Percentiles rank a stretch among this genome's conserved stretches.
Evolutionary conservation across 2,329 filamentous ascomycete species (phyloP).

Genomic region (Exophiala sp.): DNA sequence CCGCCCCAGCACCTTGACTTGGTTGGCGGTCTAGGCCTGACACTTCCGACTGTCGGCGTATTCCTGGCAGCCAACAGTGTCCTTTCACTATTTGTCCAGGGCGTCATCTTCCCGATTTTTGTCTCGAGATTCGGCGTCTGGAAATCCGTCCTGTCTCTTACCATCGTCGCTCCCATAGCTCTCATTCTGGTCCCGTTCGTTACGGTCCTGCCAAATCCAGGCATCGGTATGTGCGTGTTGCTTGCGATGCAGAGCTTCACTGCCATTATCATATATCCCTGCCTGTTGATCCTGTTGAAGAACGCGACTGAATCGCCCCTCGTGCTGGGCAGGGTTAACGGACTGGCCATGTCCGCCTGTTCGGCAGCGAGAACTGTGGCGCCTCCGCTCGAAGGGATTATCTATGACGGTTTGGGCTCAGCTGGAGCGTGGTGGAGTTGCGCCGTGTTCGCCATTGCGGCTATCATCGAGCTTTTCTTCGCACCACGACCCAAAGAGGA

Average conservation of each 20-base stretch:
- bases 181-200: conserved; percentile 60
- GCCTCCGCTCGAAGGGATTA: conserved; percentile 60
- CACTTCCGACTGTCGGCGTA: conserved; percentile 60
- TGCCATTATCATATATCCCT: conserved; percentile 62
- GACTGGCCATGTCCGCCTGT: conserved; percentile 62
- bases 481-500: conserved; percentile 34
- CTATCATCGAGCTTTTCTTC: conserved; percentile 59
- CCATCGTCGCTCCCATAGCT: conserved; percentile 59
- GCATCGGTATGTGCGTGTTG: conserved; percentile 58
- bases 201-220: conserved; percentile 51
- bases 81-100: conserved; percentile 59
- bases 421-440: conserved; percentile 64
- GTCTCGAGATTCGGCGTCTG: conserved; percentile 59
- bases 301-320: conserved; percentile 57
- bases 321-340: conserved; percentile 63
- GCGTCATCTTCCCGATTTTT: conserved; percentile 59
- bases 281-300: conserved; percentile 66
- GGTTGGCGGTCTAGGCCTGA: conserved; percentile 59
- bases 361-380: conserved; percentile 66
- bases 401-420: conserved; percentile 60
- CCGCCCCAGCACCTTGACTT: conserved; percentile 13
- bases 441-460: conserved; percentile 54
- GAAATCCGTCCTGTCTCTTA: conserved; percentile 57
- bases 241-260: conserved; percentile 58
- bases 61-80: conserved; percentile 59